Evolutionary conservation across 2,329 filamentous ascomycete species (phyloP), one percentile per base, ranked within the genome.

Genomic region (Huntiella omanensis): DNA sequence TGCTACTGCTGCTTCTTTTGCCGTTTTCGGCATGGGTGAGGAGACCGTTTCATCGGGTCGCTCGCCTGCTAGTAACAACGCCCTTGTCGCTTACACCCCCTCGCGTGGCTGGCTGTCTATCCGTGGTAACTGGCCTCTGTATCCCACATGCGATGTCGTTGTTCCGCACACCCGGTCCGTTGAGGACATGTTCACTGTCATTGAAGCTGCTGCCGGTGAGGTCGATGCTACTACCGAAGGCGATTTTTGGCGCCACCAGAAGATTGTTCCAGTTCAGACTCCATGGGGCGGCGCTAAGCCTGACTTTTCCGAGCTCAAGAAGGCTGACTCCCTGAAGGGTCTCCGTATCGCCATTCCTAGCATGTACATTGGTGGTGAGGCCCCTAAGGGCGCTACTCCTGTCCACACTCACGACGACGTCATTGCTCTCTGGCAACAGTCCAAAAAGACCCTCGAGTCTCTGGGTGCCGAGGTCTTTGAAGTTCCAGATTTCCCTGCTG

Each of bases 31-130:
- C 0, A 59, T 75, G 46, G 72, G 65, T 0, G 64, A 62, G 2
- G 73, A 77, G 54, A 72, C 71, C 0, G 68, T 75, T 0, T 70
- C 67, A 1, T 73, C 69, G 0, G 72, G 73, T 1, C 60, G 72
- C 2, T 68, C 67, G 2, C 72, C 71, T 0, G 71, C 71, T 1
- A 70, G 66, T 0, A 75, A 75, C 51, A 75, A 75, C 53, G 67
- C 61, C 0, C 55, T 75, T 2, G 61, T 75, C 0, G 70, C 65
- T 0, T 75, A 75, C 46, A 70, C 73, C 0, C 70, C 72, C 0
- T 74, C 69, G 0, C 61, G 67, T 35, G 69, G 69, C 0, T 50
- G 69, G 0, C 58, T 77, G 12, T 66, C 69, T 2, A 63, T 66
- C 6, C 61, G 70, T 1, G 72, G 72, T 0, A 57, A 67, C 4